phyloP scores from a whole-genome alignment of 2,329 filamentous ascomycete genomes.

The Monilinia polystroma region DNA sequence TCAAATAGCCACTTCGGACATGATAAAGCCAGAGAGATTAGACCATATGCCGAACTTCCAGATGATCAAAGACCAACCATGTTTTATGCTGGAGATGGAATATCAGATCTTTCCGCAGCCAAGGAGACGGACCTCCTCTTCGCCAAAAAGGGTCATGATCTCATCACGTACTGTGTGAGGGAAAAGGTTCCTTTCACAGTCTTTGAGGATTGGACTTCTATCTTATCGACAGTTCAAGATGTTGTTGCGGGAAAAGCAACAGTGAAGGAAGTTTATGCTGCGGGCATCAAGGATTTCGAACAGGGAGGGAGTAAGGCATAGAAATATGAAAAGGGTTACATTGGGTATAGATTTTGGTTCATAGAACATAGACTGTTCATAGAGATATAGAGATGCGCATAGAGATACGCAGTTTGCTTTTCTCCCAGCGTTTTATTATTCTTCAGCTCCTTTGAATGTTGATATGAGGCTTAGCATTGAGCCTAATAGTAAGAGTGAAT shows the following conservation, averaged over 20 bases:
- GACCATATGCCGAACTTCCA: constrained; percentile 77
- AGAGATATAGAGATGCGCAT: constrained; percentile 13
- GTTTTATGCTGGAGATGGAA: constrained; percentile 94
- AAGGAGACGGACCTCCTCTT: constrained; percentile 92
- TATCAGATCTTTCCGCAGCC: constrained; percentile 88
- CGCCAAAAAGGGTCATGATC: constrained; percentile 85
- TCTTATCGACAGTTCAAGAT: constrained; percentile 71
- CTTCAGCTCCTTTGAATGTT: background rate
- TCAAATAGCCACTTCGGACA: constrained; percentile 69
- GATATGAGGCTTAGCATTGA: too few species aligned
- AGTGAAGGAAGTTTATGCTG: constrained; percentile 64
- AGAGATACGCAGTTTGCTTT: background rate
- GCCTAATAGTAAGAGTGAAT: background rate
- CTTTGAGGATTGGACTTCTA: constrained; percentile 81
- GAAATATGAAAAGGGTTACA: constrained; percentile 22
- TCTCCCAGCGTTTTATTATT: background rate
- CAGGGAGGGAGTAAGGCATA: constrained; percentile 26
- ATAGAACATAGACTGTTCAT: constrained; percentile 24
- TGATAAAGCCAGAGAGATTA: constrained; percentile 90
- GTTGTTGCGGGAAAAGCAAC: constrained; percentile 72
- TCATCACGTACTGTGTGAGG: constrained; percentile 82
- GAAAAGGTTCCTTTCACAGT: constrained; percentile 84
- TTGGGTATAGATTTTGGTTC: background rate
- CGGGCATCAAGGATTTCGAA: constrained; percentile 37
- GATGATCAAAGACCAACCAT: constrained; percentile 69